A percentile compares a stretch with the other conserved stretches of the same genome.
These are phyloP conservation scores for Fusarium sp. DNA, from an alignment of 2,329 filamentous ascomycete species.

Conservation along the genomic window DNA sequence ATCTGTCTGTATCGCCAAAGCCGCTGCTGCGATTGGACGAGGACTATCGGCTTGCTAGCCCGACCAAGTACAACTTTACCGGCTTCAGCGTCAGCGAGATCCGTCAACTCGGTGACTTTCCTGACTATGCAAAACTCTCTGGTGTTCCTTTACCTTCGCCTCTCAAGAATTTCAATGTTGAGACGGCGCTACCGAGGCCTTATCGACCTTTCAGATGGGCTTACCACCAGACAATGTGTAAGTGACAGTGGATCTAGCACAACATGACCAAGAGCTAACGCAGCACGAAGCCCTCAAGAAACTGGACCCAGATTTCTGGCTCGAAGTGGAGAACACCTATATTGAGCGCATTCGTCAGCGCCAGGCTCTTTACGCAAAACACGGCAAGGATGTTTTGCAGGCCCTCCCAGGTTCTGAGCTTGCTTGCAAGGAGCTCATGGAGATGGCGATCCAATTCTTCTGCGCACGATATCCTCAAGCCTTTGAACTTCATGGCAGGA, in stretches of 20 bases:
- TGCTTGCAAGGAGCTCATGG: constrained; percentile 89
- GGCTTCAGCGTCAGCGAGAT: constrained; percentile 82
- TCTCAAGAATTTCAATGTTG: constrained; percentile 77
- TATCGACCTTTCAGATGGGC: constrained; percentile 88
- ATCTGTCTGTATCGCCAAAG: constrained; percentile 29
- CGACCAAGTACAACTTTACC: constrained; percentile 71
- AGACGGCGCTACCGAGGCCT: constrained; percentile 78
- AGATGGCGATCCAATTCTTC: constrained; percentile 87
- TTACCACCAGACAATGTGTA: constrained; percentile 95
- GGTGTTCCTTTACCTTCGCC: constrained; percentile 80
- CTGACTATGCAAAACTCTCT: constrained; percentile 82
- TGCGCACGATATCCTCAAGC: constrained; percentile 83
- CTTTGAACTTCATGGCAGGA: constrained; percentile 73
- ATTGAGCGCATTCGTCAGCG: constrained; percentile 77
- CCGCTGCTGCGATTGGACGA: constrained; percentile 53
- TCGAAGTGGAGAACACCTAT: constrained; percentile 88
- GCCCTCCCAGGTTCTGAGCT: constrained; percentile 82
- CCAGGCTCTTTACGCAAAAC: constrained; percentile 72
- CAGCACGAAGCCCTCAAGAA: constrained; percentile 76
- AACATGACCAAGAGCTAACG: constrained; percentile 49
- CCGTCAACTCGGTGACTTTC: constrained; percentile 80
- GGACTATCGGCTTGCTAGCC: constrained; percentile 53
- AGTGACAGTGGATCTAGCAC: not conserved
- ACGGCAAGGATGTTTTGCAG: constrained; percentile 77
- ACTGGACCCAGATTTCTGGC: constrained; percentile 87